Percentiles rank a stretch among this genome's conserved stretches.
Conservation (phyloP, 305 asterid genomes). For the Fraxinus angustifolia region DNA sequence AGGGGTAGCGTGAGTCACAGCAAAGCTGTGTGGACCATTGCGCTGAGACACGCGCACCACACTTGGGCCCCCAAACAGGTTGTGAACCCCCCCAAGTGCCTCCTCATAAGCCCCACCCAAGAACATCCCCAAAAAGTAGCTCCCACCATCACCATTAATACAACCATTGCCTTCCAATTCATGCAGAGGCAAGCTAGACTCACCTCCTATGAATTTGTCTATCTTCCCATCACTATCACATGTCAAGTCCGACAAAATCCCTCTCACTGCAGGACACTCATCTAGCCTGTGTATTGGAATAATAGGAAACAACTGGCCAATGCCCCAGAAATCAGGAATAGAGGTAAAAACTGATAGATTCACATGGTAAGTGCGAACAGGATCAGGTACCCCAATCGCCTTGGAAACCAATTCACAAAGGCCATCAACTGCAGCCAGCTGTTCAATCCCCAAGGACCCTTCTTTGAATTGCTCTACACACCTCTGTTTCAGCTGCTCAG, state of each 20-base stretch:
- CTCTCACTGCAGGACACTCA: slow-evolving; percentile 40
- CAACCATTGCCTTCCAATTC: slow-evolving; percentile 33
- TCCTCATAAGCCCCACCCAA: slow-evolving; percentile 68
- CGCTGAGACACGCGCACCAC: slow-evolving; percentile 46
- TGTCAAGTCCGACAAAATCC: slow-evolving; percentile 51
- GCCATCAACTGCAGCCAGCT: slow-evolving; percentile 75
- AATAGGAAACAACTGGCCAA: slow-evolving; percentile 54
- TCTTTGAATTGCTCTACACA: slow-evolving; percentile 87
- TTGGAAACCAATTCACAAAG: slow-evolving; percentile 43
- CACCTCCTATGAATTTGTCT: slow-evolving; percentile 54
- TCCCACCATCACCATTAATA: slow-evolving; percentile 16
- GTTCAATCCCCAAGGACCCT: slow-evolving; percentile 68
- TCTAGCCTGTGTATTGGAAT: slow-evolving; percentile 56
- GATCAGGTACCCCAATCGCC: slow-evolving; percentile 37
- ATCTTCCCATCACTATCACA: slow-evolving; percentile 66
- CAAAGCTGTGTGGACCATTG: slow-evolving; percentile 52
- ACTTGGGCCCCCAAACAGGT: slow-evolving; percentile 57
- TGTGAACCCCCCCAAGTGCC: slow-evolving; percentile 58
- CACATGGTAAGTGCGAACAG: slow-evolving; percentile 44
- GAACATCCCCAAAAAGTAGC: slow-evolving; percentile 54
- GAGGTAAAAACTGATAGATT: slow-evolving; percentile 59
- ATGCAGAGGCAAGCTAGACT: slow-evolving; percentile 54
- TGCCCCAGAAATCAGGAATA: slow-evolving; percentile 65
- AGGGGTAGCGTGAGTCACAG: slow-evolving; percentile 43
- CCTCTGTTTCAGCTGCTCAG: slow-evolving; percentile 76